These are phyloP conservation scores for Helminthosporium solani DNA, from an alignment of 2,329 filamentous ascomycete species.

Conservation along the genomic window DNA sequence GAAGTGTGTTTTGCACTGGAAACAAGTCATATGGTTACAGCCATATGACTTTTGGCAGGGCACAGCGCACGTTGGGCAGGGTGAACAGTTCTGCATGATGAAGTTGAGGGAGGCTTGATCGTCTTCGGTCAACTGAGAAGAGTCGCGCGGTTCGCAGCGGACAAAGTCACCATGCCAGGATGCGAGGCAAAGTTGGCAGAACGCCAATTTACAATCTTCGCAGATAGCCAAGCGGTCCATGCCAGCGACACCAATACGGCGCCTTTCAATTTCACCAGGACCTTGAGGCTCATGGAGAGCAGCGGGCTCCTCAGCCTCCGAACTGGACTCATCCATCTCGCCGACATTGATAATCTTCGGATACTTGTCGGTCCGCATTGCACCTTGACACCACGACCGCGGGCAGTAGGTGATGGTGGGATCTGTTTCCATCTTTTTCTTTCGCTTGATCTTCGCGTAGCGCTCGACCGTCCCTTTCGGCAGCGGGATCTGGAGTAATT, in stretches of 20 bases:
- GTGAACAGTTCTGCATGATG: constrained; percentile 75
- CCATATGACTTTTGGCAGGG: constrained; percentile 88
- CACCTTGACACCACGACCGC: constrained; percentile 86
- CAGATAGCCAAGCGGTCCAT: constrained; percentile 76
- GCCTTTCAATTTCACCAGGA: constrained; percentile 23
- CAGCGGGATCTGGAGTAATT: constrained; percentile 61
- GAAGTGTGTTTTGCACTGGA: constrained; percentile 86
- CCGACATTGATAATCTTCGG: constrained; percentile 48
- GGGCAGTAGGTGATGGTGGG: constrained; percentile 93
- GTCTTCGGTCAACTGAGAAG: constrained; percentile 74
- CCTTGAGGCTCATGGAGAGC: constrained; percentile 4
- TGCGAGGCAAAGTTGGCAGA: constrained; percentile 72
- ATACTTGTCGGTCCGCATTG: constrained; percentile 62
- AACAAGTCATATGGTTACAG: constrained; percentile 97
- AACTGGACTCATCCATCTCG: constrained; percentile 43
- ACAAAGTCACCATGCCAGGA: constrained; percentile 93
- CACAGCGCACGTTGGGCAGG: constrained; percentile 83
- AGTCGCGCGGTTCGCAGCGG: constrained; percentile 66
- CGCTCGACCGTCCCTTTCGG: constrained; percentile 71
- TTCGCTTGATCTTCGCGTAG: constrained; percentile 88
- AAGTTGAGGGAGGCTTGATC: constrained; percentile 87
- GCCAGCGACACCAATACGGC: constrained; percentile 47
- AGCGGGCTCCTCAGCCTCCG: constrained; percentile 35
- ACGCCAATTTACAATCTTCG: constrained; percentile 74
- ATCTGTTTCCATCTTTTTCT: constrained; percentile 87